Percentiles rank a stretch among this genome's conserved stretches.
phyloP scores from a whole-genome alignment of 2,329 filamentous ascomycete species.

The Tolypocladium amazonense region DNA sequence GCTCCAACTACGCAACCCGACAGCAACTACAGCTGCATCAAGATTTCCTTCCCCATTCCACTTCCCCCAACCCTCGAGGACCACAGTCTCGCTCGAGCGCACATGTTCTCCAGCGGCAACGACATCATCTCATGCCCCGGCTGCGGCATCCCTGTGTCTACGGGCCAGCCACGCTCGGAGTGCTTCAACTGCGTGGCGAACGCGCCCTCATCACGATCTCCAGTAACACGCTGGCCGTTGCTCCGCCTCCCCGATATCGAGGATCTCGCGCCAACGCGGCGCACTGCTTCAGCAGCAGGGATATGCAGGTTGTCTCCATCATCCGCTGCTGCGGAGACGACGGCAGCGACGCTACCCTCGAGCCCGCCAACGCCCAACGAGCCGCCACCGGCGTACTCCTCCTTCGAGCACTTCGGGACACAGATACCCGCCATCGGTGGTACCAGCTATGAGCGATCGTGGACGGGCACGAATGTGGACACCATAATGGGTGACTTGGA shows the following conservation, averaged over 20 bases:
- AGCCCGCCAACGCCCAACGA: neutral
- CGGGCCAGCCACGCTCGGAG: slow-evolving; percentile 6
- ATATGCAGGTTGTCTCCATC: neutral
- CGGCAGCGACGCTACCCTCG: neutral
- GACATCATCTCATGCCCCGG: slow-evolving; percentile 7
- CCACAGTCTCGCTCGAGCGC: neutral
- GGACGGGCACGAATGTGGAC: neutral
- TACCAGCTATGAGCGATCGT: neutral
- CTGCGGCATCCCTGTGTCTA: slow-evolving; percentile 8
- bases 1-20: too few species aligned
- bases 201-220: neutral
- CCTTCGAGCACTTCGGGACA: neutral
- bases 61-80: neutral
- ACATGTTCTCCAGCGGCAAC: slow-evolving; percentile 4
- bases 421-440: neutral
- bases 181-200: slow-evolving; percentile 10
- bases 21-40: neutral
- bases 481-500: neutral
- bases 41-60: neutral
- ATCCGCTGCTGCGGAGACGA: neutral
- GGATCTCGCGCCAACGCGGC: neutral
- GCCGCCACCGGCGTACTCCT: neutral
- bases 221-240: neutral
- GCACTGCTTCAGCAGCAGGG: neutral
- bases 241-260: neutral